These are phyloP conservation scores for Termitomyces sp. DNA, from an alignment of 768 basidiomycete species.

Conservation along the genomic window DNA sequence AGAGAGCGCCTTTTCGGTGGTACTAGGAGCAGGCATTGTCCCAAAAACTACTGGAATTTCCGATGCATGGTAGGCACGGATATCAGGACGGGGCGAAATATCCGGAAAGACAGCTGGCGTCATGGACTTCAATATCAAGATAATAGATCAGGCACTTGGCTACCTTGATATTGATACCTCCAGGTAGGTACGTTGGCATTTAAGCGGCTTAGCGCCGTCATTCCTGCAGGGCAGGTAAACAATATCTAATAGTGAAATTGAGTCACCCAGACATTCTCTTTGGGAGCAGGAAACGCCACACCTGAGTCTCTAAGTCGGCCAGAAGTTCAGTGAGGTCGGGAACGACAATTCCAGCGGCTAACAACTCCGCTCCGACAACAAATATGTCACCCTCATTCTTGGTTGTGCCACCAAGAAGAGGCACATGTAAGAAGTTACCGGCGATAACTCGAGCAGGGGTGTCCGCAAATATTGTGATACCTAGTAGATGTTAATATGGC, in stretches of 20 bases:
- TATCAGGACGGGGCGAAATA: slow-evolving; percentile 24
- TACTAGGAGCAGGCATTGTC: slow-evolving; percentile 21
- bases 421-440: slow-evolving; percentile 11
- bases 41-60: slow-evolving; percentile 38
- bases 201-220: neutral
- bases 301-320: too few species aligned
- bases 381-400: neutral
- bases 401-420: neutral
- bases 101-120: slow-evolving; percentile 30
- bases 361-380: neutral
- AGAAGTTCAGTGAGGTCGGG: too few species aligned
- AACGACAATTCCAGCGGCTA: too few species aligned
- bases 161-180: slow-evolving; percentile 16
- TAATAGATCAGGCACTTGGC: too few species aligned
- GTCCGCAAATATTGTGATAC: slow-evolving; percentile 31
- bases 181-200: slow-evolving; percentile 12
- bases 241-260: too few species aligned
- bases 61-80: slow-evolving; percentile 13
- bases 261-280: too few species aligned
- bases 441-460: slow-evolving; percentile 6
- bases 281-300: too few species aligned
- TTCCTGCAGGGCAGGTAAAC: slow-evolving; percentile 11
- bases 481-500: slow-evolving; percentile 11
- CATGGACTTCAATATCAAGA: too few species aligned
- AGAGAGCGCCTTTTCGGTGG: slow-evolving; percentile 23